Evolutionary conservation across 495 filamentous ascomycete genomes (phyloP), one percentile per base, ranked within the genome.

Genomic region (Podospora sp.): DNA sequence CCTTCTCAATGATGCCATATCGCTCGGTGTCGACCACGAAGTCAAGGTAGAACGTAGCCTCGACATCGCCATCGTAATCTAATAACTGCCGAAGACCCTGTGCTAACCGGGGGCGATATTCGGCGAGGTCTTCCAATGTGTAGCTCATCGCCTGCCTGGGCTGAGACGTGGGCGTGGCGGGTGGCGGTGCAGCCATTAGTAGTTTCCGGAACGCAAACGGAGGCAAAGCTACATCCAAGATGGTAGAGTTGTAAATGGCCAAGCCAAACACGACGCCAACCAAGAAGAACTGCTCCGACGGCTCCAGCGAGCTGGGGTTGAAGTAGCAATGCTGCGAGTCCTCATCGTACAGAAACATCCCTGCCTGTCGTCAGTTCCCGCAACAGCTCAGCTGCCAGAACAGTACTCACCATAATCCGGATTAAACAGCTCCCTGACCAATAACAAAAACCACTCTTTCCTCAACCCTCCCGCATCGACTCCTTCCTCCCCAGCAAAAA

Each of bases 171-270:
- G 86, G 79, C 11, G 79, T 81, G 27, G 76, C 80, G 8, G 84
- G 80, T 18, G 80, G 77, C 7, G 91, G 89, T 6, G 88, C 89
- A 20, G 90, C 84, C 20, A 90, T 89, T 53, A 97, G 82, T 27
- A 97, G 81, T 77, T 97, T 97, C 68, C 92, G 88, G 75, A 97
- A 98, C 1, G 90, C 89, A 74, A 97, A 97, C n/a, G 94, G 93
- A 5, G 94, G 94, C 18, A 98, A 82, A 9, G 92, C 90, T 56
- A 98, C 85, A 72, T 98, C 94, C 6, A 98, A 83, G 71, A 98
- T 97, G 1, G 92, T 98, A 1, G 92, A 96, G 77, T 98, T 97
- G 81, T 98, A 97, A 71, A 98, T 97, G 21, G 94, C 94, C 25
- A 98, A 85, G 3, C 94, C 94, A 26, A 97, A 85, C 33, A 97